Conservation (phyloP, 139 green algal species). For the Dunaliella primolecta region DNA sequence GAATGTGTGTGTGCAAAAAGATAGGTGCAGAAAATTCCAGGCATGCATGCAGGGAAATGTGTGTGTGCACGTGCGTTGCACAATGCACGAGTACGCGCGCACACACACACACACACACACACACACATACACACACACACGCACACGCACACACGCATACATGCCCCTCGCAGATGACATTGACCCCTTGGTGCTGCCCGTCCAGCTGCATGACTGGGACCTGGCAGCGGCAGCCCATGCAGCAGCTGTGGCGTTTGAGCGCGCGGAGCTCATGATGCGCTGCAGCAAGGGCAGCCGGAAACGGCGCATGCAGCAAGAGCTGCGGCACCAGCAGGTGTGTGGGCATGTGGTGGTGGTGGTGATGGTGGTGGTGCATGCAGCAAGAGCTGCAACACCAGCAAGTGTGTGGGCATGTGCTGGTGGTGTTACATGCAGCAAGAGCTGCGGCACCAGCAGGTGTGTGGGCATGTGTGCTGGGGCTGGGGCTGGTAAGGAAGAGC, state of each 20-base stretch:
- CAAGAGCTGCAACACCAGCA: background rate
- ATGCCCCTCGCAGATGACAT: background rate
- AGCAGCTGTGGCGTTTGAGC: constrained; percentile 21
- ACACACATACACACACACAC: too few species aligned
- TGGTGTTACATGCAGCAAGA: background rate
- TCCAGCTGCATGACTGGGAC: constrained; percentile 37
- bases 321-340: background rate
- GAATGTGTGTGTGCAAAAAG: too few species aligned
- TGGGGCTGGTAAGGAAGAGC: too few species aligned
- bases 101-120: too few species aligned
- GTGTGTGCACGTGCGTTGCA: too few species aligned
- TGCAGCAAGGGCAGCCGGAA: background rate
- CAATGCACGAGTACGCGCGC: too few species aligned
- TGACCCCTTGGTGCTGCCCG: background rate
- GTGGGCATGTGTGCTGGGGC: too few species aligned
- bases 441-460: background rate
- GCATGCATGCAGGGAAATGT: too few species aligned
- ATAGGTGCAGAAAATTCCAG: too few species aligned
- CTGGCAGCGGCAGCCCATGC: constrained; percentile 40
- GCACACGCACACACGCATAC: too few species aligned
- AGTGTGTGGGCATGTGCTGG: background rate
- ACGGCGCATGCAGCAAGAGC: background rate
- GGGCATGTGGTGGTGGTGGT: too few species aligned
- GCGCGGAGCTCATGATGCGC: background rate
- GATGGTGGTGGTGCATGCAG: background rate